These are phyloP conservation scores for Pyracantha coccinea DNA, from an alignment of 331 rosid genomes.

Conservation along the genomic window DNA sequence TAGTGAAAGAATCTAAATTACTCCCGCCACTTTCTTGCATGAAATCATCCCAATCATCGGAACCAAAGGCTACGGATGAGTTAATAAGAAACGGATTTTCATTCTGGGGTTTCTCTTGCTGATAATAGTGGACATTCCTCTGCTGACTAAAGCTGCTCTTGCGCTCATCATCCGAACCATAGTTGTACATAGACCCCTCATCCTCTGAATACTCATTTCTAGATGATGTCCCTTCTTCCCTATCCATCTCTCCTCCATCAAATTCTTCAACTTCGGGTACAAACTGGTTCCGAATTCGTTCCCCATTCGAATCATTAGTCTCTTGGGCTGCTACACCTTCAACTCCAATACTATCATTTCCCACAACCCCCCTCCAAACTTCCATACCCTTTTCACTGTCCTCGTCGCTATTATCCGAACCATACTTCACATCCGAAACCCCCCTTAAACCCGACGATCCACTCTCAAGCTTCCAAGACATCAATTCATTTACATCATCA, in stretches of 20 bases:
- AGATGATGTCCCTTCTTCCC: slow-evolving; percentile 37
- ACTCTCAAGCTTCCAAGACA: slow-evolving; percentile 32
- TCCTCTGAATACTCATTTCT: slow-evolving; percentile 61
- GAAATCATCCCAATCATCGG: slow-evolving; percentile 75
- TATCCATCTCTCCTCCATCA: slow-evolving; percentile 19
- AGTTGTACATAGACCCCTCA: slow-evolving; percentile 54
- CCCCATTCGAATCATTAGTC: slow-evolving; percentile 6
- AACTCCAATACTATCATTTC: background rate
- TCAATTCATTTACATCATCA: slow-evolving; percentile 23
- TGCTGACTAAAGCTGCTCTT: slow-evolving; percentile 15
- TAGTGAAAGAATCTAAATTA: slow-evolving; percentile 18
- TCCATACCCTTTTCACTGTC: slow-evolving; percentile 9
- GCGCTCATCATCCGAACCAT: slow-evolving; percentile 36
- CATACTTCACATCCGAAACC: slow-evolving; percentile 6
- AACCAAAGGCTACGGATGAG: slow-evolving; percentile 80
- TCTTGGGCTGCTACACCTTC: slow-evolving; percentile 12
- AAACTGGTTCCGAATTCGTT: slow-evolving; percentile 16
- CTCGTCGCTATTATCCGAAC: slow-evolving; percentile 5
- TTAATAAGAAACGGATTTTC: slow-evolving; percentile 67
- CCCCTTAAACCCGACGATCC: slow-evolving; percentile 22
- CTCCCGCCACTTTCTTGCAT: slow-evolving; percentile 32
- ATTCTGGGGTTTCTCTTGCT: slow-evolving; percentile 23
- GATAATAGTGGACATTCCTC: slow-evolving; percentile 6
- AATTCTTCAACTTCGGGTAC: slow-evolving; percentile 10
- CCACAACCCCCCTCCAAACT: background rate